Evolutionary conservation across 805 yeast genomes (phyloP), one percentile per base, ranked within the genome.

Genomic region (Isabelozyma rhagii): DNA sequence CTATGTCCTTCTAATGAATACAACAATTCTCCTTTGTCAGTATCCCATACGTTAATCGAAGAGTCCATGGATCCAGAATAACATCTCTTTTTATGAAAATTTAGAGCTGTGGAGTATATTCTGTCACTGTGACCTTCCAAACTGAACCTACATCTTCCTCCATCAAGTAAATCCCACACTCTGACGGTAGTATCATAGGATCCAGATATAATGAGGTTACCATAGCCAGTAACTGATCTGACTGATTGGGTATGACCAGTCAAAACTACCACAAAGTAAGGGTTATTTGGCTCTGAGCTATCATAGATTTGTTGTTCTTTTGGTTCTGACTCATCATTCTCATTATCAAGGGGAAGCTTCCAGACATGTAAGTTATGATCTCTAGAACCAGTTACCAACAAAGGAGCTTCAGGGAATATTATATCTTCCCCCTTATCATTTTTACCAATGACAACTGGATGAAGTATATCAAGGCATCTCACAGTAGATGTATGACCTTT

Each of bases 401-500:
- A 76, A 15, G 96, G 96, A 31, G 67, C 71, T 49, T 74, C 68
- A 0, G 94, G 92, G 57, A 71, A 81, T 50, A 79, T 67, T 2
- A 80, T 74, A 13, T 82, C 81, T 29, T 71, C 72, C 3, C 87
- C 89, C 46, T 75, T 68, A 45, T 82, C 81, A 51, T 83, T 82
- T 39, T 78, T 77, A 18, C 90, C 90, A 27, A 84, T 79, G 29
- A 75, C 75, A 6, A 75, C 78, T 0, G 93, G 93, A 55, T 80
- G 83, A 41, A 89, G 71, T 44, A 92, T 87, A 55, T 92, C 97
- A 55, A 93, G 74, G 63, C 97, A 93, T 62, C 98, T 78, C 18
- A 92, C 96, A 0, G 98, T 92, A 0, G 97, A 89, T 0, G 92
- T 85, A 61, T 92, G 98, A 0, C 97, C 97, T 49, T 84, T 77